A percentile compares a stretch with the other conserved stretches of the same genome.
These are phyloP conservation scores for Colletotrichum coccodes DNA, from an alignment of 2,329 filamentous ascomycete genomes.

Conservation along the genomic window DNA sequence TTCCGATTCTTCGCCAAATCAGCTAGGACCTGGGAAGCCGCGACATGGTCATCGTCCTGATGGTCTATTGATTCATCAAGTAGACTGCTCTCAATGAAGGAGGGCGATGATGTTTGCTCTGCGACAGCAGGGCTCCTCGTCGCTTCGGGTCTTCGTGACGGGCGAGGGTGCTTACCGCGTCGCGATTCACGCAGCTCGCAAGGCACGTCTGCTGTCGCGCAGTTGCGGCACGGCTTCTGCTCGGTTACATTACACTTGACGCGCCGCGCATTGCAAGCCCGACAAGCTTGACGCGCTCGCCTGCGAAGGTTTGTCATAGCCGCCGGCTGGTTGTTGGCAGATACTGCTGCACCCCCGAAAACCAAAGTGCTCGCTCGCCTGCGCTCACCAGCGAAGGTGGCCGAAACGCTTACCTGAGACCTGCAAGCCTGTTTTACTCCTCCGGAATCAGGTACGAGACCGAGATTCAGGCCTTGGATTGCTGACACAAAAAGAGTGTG, in stretches of 20 bases:
- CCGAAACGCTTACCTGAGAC: neutral
- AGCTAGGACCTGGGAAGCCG: neutral
- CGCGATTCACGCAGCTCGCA: constrained; percentile 47
- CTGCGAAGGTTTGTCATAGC: constrained; percentile 34
- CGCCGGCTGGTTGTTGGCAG: neutral
- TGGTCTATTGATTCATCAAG: neutral
- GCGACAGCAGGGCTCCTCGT: neutral
- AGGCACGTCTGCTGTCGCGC: constrained; percentile 36
- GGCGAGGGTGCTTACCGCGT: constrained; percentile 42
- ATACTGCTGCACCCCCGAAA: too few species aligned
- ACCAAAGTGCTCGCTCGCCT: neutral
- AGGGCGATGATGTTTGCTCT: neutral
- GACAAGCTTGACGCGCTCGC: constrained; percentile 47
- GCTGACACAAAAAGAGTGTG: too few species aligned
- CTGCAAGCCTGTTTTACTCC: neutral
- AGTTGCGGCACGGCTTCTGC: constrained; percentile 45
- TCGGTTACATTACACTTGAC: constrained; percentile 49
- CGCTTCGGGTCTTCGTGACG: constrained; percentile 16
- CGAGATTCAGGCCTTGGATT: neutral
- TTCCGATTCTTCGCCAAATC: neutral
- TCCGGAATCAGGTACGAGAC: neutral
- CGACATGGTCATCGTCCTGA: neutral
- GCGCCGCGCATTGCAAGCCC: constrained; percentile 45
- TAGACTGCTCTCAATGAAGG: neutral
- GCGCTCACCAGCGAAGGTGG: neutral